A percentile compares a stretch with the other conserved stretches of the same genome.
These are phyloP conservation scores for Penicillium sumatraense DNA, from an alignment of 2,329 filamentous ascomycete species.

Conservation along the genomic window DNA sequence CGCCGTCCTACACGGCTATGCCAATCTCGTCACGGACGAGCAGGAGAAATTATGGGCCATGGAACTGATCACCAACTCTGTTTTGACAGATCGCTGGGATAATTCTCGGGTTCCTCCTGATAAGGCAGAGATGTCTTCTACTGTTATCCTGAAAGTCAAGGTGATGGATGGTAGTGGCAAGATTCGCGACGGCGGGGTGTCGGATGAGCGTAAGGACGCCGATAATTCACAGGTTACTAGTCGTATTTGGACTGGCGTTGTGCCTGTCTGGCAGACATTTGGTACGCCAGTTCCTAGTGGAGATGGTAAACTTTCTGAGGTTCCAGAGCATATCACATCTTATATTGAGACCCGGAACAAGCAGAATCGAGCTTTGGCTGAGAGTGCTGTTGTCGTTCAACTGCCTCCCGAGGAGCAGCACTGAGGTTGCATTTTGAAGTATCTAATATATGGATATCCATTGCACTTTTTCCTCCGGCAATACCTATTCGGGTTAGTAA, in stretches of 20 bases:
- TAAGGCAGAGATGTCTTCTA: slow-evolving; percentile 74
- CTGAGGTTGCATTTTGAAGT: too few relatives aligned
- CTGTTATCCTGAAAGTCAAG: slow-evolving; percentile 70
- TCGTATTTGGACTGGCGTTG: slow-evolving; percentile 64
- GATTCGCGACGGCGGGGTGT: slow-evolving; percentile 67
- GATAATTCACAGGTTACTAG: slow-evolving; percentile 51
- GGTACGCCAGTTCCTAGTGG: slow-evolving; percentile 66
- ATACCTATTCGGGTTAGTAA: too few relatives aligned
- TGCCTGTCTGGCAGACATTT: slow-evolving; percentile 66
- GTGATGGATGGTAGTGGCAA: slow-evolving; percentile 77
- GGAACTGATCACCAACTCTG: slow-evolving; percentile 74
- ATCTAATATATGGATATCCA: too few relatives aligned
- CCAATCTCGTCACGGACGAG: slow-evolving; percentile 66
- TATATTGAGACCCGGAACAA: slow-evolving; percentile 57
- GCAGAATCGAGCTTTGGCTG: slow-evolving; percentile 49
- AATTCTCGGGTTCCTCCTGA: slow-evolving; percentile 73
- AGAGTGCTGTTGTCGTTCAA: slow-evolving; percentile 31
- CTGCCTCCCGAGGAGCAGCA: slow-evolving; percentile 38
- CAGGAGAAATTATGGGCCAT: slow-evolving; percentile 80
- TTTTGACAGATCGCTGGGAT: slow-evolving; percentile 71
- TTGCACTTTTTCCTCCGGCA: too few relatives aligned
- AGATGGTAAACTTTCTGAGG: slow-evolving; percentile 61
- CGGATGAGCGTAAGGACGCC: slow-evolving; percentile 63
- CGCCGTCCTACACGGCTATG: slow-evolving; percentile 76
- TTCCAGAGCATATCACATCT: slow-evolving; percentile 66